Evolutionary conservation across 345 rosid species (phyloP).

Genomic region (Salix suchowensis): DNA sequence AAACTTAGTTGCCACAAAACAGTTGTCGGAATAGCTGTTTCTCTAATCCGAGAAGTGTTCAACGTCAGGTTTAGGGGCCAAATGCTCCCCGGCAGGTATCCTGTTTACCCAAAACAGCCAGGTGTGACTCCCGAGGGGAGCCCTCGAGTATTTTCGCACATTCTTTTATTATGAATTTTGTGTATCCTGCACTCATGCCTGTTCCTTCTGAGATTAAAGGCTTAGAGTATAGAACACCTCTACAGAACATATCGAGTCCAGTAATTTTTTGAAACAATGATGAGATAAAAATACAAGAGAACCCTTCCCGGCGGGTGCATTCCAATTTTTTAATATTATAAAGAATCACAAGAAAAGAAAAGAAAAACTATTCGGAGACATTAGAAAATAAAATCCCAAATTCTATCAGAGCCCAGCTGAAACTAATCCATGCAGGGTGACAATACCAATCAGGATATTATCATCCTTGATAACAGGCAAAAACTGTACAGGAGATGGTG

Average conservation of each 20-base stretch:
- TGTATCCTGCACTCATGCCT: neutral
- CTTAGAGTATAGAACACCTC: neutral
- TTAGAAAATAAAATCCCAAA: neutral
- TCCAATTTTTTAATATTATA: neutral
- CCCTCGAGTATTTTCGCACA: no score
- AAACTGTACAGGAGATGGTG: conserved; percentile 95
- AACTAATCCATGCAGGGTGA: conserved; percentile 92
- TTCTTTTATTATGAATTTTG: no score
- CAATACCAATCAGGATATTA: conserved; percentile 71
- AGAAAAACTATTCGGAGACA: neutral
- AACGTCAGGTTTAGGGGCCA: neutral
- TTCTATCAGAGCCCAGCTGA: conserved; percentile 68
- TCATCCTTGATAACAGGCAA: conserved; percentile 66
- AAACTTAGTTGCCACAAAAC: neutral
- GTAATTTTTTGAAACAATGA: neutral
- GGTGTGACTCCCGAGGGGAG: neutral
- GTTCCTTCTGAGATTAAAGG: no score
- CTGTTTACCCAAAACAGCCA: neutral
- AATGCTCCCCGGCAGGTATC: neutral
- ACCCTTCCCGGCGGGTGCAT: neutral
- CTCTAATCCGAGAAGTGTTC: neutral
- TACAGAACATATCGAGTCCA: neutral
- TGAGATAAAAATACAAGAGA: neutral
- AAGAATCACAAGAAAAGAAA: neutral
- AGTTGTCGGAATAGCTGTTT: neutral